Evolutionary conservation across 345 rosid genomes (phyloP).

Genomic region (Isatis tinctoria): DNA sequence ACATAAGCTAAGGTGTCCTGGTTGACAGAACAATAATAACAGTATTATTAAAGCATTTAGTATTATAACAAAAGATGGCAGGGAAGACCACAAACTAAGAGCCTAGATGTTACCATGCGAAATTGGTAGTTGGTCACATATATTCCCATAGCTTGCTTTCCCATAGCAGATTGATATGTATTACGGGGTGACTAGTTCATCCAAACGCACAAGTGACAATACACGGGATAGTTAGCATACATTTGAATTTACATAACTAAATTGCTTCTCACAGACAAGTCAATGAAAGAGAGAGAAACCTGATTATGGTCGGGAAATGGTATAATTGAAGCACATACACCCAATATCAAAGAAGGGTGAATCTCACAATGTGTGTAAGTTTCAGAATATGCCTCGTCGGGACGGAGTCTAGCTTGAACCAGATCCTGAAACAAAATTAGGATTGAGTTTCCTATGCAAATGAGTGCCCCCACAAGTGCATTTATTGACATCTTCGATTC

Average conservation of each 20-base stretch:
- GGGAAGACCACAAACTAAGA: not conserved
- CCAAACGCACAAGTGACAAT: slow-evolving; percentile 12
- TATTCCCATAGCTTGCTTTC: slow-evolving; percentile 99
- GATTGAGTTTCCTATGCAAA: slow-evolving; percentile 6
- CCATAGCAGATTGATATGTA: slow-evolving; percentile 99
- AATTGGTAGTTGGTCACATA: slow-evolving; percentile 98
- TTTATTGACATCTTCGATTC: not conserved
- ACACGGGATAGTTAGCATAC: not conserved
- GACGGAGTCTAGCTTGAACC: slow-evolving; percentile 73
- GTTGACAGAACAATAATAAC: not conserved
- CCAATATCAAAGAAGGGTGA: slow-evolving; percentile 94
- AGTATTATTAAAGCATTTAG: not conserved
- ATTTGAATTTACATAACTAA: not conserved
- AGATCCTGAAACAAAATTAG: slow-evolving; percentile 59
- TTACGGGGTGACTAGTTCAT: slow-evolving; percentile 87
- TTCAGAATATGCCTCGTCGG: slow-evolving; percentile 75
- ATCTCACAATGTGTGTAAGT: slow-evolving; percentile 98
- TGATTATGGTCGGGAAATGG: slow-evolving; percentile 99
- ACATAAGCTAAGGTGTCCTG: slow-evolving; percentile 98
- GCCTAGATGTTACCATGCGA: slow-evolving; percentile 62
- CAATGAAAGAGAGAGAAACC: slow-evolving; percentile 40
- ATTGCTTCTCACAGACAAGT: not conserved
- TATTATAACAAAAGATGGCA: not conserved
- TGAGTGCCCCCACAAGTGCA: not conserved
- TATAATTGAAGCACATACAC: slow-evolving; percentile 97